Evolutionary conservation across 2,329 filamentous ascomycete species (phyloP), one percentile per base, ranked within the genome.

Genomic region (Claviceps pazoutovae): DNA sequence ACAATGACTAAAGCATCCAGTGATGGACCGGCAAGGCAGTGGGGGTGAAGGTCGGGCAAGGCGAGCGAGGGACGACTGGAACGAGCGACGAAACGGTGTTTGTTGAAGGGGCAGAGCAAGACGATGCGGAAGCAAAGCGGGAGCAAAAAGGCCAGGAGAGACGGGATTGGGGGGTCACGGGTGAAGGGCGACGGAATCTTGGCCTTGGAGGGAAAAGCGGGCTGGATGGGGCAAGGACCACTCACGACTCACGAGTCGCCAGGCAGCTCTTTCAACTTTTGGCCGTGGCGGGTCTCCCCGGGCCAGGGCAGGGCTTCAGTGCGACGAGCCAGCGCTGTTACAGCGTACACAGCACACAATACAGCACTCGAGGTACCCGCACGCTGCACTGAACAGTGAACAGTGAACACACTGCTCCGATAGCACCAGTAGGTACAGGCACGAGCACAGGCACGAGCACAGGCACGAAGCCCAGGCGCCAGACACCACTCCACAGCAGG

Each of bases 41-140:
- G 57, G 55, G 61, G 59, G 59, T 34, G 9, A 34, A 58, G 57
- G 58, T 58, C 55, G 58, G 55, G 56, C 17, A 61, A 63, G 66
- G 66, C 56, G 66, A 68, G 62, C 59, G 66, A 68, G 46, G 49
- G 51, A 49, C 41, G 48, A 51, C 67, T 69, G 66, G 65, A 70
- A 69, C 66, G 66, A 68, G 63, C 57, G 62, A 58, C 65, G 34
- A 53, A 49, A 51, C 51, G 54, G 67, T 67, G 68, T 68, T 48
- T 6, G 64, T 67, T 67, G 65, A 66, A 69, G 66, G 66, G 61
- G 61, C 61, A 17, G 17, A 11, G 57, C 58, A 52, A 56, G 59
- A 57, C 59, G 57, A 54, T 54, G 57, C 51, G 53, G 52, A 55
- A 61, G 57, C 54, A 37, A 48, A 43, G 39, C 37, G 44, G 9